Conservation (phyloP, 176 grass and related monocot species). For the Aegilops longissima region DNA sequence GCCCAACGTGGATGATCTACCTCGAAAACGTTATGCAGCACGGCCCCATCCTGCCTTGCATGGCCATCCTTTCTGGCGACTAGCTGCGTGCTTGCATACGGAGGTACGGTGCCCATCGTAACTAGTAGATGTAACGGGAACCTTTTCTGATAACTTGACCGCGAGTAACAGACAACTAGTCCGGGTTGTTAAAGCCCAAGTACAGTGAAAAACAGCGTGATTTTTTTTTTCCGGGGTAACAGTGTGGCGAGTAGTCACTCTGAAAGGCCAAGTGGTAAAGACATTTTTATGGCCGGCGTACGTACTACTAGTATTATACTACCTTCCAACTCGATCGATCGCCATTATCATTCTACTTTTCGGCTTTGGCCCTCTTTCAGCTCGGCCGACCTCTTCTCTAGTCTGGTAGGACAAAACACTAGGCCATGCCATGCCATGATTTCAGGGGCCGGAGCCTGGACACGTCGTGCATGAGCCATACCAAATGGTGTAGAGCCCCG, state of each 20-base stretch:
- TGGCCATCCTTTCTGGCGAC: not conserved
- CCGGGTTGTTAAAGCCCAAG: too few species aligned
- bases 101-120: too few species aligned
- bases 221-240: too few species aligned
- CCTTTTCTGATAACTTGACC: too few species aligned
- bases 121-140: too few species aligned
- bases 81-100: not conserved
- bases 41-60: not conserved
- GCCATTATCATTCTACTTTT: slow-evolving; percentile 27
- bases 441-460: slow-evolving; percentile 6
- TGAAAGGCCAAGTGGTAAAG: too few species aligned
- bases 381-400: not conserved
- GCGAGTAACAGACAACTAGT: too few species aligned
- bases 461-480: slow-evolving; percentile 6
- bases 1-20: slow-evolving; percentile 16
- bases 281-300: too few species aligned
- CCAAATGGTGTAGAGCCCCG: too few species aligned
- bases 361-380: not conserved
- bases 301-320: too few species aligned
- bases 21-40: not conserved
- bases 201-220: too few species aligned
- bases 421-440: slow-evolving; percentile 1
- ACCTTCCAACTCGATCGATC: slow-evolving; percentile 8
- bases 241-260: too few species aligned
- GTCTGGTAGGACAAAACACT: slow-evolving; percentile 34